Percentiles rank a stretch among this genome's conserved stretches.
Evolutionary conservation across 1,139 yeast genomes (phyloP).

Genomic region (Suhomyces kunorum): DNA sequence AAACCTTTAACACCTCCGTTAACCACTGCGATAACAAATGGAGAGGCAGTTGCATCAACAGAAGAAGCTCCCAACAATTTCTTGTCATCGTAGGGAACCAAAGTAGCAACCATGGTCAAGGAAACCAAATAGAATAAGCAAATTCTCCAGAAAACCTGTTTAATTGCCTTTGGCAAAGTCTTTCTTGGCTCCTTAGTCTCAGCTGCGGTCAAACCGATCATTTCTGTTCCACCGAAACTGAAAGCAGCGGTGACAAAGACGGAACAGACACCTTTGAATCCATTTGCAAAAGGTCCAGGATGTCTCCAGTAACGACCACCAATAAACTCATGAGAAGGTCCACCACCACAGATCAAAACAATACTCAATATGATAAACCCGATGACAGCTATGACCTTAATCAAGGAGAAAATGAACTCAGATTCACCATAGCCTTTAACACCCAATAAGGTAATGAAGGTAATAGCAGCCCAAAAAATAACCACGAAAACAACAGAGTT

Average conservation of each 20-base stretch:
- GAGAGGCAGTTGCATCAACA: conserved; percentile 57
- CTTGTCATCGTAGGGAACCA: conserved; percentile 45
- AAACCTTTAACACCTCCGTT: conserved; percentile 56
- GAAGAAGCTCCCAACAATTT: conserved; percentile 37
- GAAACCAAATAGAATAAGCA: conserved; percentile 57
- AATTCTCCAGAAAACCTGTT: conserved; percentile 74
- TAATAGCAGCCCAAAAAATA: conserved; percentile 38
- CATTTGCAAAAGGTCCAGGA: conserved; percentile 46
- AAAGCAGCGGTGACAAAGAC: conserved; percentile 39
- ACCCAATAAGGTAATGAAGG: conserved; percentile 41
- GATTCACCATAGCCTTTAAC: conserved; percentile 49
- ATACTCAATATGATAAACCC: conserved; percentile 45
- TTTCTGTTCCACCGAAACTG: conserved; percentile 40
- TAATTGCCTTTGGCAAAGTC: conserved; percentile 71
- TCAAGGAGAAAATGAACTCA: conserved; percentile 39
- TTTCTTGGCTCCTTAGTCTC: conserved; percentile 47
- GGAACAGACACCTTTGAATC: conserved; percentile 48
- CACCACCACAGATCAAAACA: conserved; percentile 46
- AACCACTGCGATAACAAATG: conserved; percentile 60
- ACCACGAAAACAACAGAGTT: conserved; percentile 45
- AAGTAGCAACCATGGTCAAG: conserved; percentile 44
- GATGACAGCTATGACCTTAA: conserved; percentile 42
- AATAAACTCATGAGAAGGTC: conserved; percentile 24
- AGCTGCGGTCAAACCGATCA: conserved; percentile 49
- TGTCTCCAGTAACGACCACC: conserved; percentile 39